Base-by-base conservation (phyloP, 352 stramenopile genomes). In the Globisporangium irregulare region DNA sequence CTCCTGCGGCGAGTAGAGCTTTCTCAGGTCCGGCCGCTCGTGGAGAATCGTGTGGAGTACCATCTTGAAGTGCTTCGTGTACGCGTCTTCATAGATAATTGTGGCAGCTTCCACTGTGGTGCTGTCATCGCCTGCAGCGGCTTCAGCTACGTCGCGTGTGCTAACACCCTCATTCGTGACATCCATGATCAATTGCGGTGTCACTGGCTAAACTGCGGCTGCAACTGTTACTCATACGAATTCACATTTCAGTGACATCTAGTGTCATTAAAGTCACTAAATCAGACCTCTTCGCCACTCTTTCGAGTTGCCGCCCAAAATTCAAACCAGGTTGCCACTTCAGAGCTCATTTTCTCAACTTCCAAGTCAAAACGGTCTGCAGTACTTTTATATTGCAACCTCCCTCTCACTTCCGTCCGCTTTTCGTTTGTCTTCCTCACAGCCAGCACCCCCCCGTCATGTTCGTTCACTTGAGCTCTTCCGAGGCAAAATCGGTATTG, bases 31-130 rank as follows among this genome's bases (percentile, higher is more conserved):
- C 36, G 73, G 41, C 5, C 83, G 76, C 58, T 90, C 71, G 32
- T 64, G 64, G 20, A 78, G n/a, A 6, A 91, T 64, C 14, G 75
- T 73, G 20, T 64, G 74, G 18, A 93, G 67, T 18, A 93, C 85
- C 25, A 89, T 74, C 15, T 66, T 74, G 56, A 91, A 79, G 66
- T 93, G 85, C n/a, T 71, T 75, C 57, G 78, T 74, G 57, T 93
- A 93, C 50, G 85, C 85, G 68, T 93, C 85, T 61, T 87, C 79
- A 3, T 67, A 48, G 4, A 50, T 4, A 1, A 1, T n/a, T 20
- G 29, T 22, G 8, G 0, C 20, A 4, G 1, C 7, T 5, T 62
- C 20, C 14, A 0, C 20, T 29, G 56, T 9, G 4, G n/a, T 12
- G 32, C n/a, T 4, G 4, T 1, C 14, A 9, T 48, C 56, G 32